Base-by-base conservation (phyloP, 495 filamentous ascomycete species). In the Hypoxylon lienhwacheense region DNA sequence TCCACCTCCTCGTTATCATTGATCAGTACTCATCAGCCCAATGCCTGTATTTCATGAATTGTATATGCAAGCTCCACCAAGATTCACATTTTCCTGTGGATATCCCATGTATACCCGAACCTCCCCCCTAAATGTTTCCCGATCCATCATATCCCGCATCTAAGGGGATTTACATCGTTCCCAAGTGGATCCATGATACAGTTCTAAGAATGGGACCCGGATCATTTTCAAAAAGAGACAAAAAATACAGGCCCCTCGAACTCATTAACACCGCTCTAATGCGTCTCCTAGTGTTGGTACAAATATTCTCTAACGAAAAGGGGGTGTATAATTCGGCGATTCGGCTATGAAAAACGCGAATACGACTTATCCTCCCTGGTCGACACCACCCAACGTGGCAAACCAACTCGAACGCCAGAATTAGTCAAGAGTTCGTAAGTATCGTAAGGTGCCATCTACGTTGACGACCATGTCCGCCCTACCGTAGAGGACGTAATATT, bases 201-300 rank as follows among this genome's bases (percentile, higher is more conserved):
- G 44, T 20, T 34, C 26, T 36, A 41, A 42, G 12, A 8, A 17
- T 17, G 4, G 4, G 19, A n/a, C n/a, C n/a, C n/a, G 21, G 32
- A 33, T 25, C 15, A 16, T 12, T 25, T 35, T n/a, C n/a, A 24
- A 17, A 47, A 44, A 19, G 37, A 43, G 12, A 8, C 16, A 29
- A 14, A 21, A 48, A 34, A 43, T 33, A 19, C n/a, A 51, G 19
- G 41, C 28, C 25, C 29, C 34, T n/a, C 40, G 21, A 47, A 22
- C 40, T 39, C 34, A 35, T 45, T 34, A 56, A 56, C 58, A 33
- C 58, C 58, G 42, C 20, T 55, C 48, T 53, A 53, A 61, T 61
- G 52, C 58, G 36, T 34, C 42, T 52, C 47, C 47, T 21, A 3
- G 15, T 36, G 32, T 43, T 48, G 22, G 20, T 56, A 56, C 36